Base-by-base conservation (phyloP, 768 basidiomycete species). In the Trametes gibbosa region DNA sequence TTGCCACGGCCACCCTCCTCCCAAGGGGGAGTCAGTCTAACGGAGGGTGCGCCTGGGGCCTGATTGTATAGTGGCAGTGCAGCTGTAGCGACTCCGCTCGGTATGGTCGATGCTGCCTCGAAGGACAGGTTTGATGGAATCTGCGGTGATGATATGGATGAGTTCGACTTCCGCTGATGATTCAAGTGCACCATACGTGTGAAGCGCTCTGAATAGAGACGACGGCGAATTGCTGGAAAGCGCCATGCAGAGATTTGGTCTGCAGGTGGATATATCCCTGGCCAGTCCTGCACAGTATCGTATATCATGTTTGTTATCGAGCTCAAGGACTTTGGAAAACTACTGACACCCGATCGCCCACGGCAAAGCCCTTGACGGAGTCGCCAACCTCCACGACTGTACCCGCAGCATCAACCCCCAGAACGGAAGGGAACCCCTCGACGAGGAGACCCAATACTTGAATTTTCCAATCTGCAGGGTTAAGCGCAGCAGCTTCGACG, bases 321-420 rank as follows among this genome's bases (percentile, higher is more conserved):
- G 37, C 19, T 13, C 50, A 13, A 23, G 14, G 17, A 6, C 13
- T 40, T 21, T 19, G 35, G 0, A 43, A 6, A 21, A 37, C n/a
- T 3, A 42, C 51, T 24, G 12, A 60, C 59, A 60, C 59, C 27
- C 53, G 53, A 24, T 60, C 59, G 8, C 49, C 49, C 4, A 60
- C 52, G 3, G 47, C 29, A 10, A 27, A 56, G 19, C 66, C 55
- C 4, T 69, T 67, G 1, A 80, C 79, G 0, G 66, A 72, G 21
- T 70, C 63, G 17, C 76, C 79, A n/a, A 79, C 70, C 27, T 69
- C 69, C 23, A 71, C 72, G 34, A 78, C 72, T 21, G 67, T 69
- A 17, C 80, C 79, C 6, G 78, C 74, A 16, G 58, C 70, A n/a
- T 81, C 78, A 5, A 50, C 58, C 5, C 77, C 79, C 29, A 75